phyloP scores from a whole-genome alignment of 371 early-diverging fungal genomes.

The Lichtheimia ornata region DNA sequence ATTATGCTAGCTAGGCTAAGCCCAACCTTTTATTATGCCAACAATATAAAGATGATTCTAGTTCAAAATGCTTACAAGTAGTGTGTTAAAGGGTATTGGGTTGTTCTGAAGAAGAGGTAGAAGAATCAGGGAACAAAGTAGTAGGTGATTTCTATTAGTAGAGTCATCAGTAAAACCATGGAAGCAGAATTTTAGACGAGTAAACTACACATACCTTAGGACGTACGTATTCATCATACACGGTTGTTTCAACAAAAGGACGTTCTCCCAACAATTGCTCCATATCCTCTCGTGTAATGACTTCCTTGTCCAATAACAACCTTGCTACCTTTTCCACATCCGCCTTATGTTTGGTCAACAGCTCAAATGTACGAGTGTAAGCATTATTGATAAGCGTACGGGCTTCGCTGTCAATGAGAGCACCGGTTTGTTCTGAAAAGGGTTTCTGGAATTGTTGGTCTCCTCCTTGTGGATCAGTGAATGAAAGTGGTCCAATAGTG shows the following conservation, averaged over 20 bases:
- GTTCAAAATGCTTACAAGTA: no score
- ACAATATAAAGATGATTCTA: no score
- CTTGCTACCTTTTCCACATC: slow-evolving; percentile 94
- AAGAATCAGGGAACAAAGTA: no score
- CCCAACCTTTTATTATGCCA: no score
- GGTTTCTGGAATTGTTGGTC: slow-evolving; percentile 90
- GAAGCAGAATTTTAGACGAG: no score
- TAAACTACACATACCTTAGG: neutral
- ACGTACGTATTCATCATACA: slow-evolving; percentile 15
- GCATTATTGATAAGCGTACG: slow-evolving; percentile 79
- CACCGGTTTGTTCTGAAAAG: slow-evolving; percentile 93
- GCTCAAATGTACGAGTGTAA: slow-evolving; percentile 77
- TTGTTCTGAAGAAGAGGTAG: no score
- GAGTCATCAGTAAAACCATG: no score
- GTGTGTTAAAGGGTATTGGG: no score
- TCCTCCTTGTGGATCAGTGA: slow-evolving; percentile 72
- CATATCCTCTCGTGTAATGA: slow-evolving; percentile 95
- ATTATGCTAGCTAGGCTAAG: no score
- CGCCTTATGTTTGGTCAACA: slow-evolving; percentile 80
- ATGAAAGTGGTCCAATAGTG: slow-evolving; percentile 86
- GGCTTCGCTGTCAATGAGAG: slow-evolving; percentile 94
- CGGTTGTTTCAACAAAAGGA: slow-evolving; percentile 90
- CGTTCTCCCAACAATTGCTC: slow-evolving; percentile 85
- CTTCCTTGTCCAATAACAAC: slow-evolving; percentile 93
- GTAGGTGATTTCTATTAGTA: no score